Conservation (phyloP, 305 asterid genomes). For the Solanum hybrid region DNA sequence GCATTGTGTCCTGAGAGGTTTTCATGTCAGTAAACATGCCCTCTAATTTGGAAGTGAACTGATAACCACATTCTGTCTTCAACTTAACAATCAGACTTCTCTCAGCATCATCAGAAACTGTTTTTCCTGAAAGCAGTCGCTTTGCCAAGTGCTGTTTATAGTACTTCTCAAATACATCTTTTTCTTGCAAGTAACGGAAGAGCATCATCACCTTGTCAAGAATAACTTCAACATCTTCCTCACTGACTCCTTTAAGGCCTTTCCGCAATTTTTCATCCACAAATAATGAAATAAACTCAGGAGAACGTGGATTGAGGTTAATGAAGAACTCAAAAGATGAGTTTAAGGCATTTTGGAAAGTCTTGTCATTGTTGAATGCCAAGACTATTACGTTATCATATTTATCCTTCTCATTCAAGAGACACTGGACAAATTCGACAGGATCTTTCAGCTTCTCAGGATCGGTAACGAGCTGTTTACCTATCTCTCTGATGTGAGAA, state of each 20-base stretch:
- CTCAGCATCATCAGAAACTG: constrained; percentile 74
- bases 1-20: constrained; percentile 81
- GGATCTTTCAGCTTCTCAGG: constrained; percentile 60
- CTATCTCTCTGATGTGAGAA: constrained; percentile 46
- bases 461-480: constrained; percentile 52
- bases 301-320: constrained; percentile 66
- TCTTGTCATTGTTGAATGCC: constrained; percentile 58
- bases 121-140: constrained; percentile 64
- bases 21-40: constrained; percentile 88
- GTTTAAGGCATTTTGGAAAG: constrained; percentile 73
- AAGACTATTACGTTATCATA: constrained; percentile 46
- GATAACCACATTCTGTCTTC: constrained; percentile 82
- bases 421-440: constrained; percentile 45
- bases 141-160: constrained; percentile 80
- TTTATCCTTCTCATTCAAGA: constrained; percentile 47
- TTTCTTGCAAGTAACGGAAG: constrained; percentile 78
- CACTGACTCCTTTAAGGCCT: constrained; percentile 73
- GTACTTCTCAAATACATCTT: constrained; percentile 74
- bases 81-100: constrained; percentile 66
- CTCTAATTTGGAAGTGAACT: constrained; percentile 70
- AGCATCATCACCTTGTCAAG: constrained; percentile 79
- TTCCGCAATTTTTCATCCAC: constrained; percentile 74
- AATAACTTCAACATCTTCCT: constrained; percentile 60
- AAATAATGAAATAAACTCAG: constrained; percentile 64
- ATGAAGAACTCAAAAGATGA: constrained; percentile 70